Percentiles rank a stretch among this genome's conserved stretches.
These are phyloP conservation scores for Trichoderma oligosporum DNA, from an alignment of 2,329 filamentous ascomycete species.

Conservation along the genomic window DNA sequence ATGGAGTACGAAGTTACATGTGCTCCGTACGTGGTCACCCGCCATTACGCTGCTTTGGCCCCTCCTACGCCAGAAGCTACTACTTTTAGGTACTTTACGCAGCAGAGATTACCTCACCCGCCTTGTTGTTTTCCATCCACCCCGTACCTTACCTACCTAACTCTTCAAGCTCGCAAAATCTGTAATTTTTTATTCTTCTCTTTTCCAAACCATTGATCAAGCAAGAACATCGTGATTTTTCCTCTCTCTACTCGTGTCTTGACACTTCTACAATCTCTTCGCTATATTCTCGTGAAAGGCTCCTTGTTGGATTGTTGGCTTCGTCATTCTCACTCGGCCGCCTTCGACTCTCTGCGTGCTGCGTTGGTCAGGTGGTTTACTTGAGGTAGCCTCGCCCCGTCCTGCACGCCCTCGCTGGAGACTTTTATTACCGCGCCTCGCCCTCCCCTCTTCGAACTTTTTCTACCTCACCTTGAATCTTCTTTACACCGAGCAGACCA, in stretches of 20 bases:
- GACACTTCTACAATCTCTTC: not conserved
- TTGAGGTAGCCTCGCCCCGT: constrained; percentile 19
- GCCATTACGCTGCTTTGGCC: constrained; percentile 10
- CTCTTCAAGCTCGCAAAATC: constrained; percentile 1
- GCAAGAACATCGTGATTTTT: not conserved
- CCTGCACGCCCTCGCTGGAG: constrained; percentile 13
- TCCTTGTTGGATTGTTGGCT: constrained; percentile 1
- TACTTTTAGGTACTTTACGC: no score
- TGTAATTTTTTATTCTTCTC: not conserved
- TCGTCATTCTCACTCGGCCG: not conserved
- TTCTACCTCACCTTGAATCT: constrained; percentile 20
- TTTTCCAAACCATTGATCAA: not conserved
- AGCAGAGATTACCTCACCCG: constrained; percentile 14
- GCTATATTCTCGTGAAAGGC: not conserved
- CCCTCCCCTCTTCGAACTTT: constrained; percentile 19
- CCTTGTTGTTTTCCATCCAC: not conserved
- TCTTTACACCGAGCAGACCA: constrained; percentile 20
- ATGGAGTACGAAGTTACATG: constrained; percentile 6
- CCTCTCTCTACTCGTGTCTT: not conserved
- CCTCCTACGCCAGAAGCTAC: constrained; percentile 6
- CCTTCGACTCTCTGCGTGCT: constrained; percentile 9
- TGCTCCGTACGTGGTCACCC: constrained; percentile 15
- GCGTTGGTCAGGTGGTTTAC: constrained; percentile 20
- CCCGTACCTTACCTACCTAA: not conserved
- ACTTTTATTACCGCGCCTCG: constrained; percentile 22